Percentiles rank a stretch among this genome's conserved stretches.
These are phyloP conservation scores for Aristolochia contorta DNA, from an alignment of 164 flowering plant species.

Conservation along the genomic window DNA sequence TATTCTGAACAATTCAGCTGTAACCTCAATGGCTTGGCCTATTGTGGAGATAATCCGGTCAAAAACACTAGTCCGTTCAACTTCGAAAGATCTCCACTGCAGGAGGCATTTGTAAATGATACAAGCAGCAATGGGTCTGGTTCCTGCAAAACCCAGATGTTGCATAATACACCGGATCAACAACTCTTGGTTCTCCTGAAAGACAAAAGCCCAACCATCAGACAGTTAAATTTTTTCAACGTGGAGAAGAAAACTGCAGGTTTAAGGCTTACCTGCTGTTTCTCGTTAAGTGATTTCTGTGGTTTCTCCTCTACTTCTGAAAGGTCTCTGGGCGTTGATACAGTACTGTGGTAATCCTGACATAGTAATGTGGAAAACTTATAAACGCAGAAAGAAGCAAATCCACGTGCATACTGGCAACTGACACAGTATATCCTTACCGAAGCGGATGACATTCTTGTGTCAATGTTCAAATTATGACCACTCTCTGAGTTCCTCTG, in stretches of 20 bases:
- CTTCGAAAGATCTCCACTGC: slow-evolving; percentile 99
- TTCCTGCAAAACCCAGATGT: slow-evolving; percentile 77
- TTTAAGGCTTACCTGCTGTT: slow-evolving; percentile 70
- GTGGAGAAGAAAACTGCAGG: slow-evolving; percentile 26
- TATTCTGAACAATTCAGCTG: neutral
- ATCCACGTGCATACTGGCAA: too few species aligned
- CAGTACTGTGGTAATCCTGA: slow-evolving; percentile 63
- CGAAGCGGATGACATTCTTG: slow-evolving; percentile 32
- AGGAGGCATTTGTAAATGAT: slow-evolving; percentile 92
- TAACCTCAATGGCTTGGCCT: slow-evolving; percentile 94
- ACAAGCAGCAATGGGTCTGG: slow-evolving; percentile 93
- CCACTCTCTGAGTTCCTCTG: slow-evolving; percentile 62
- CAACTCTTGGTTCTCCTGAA: slow-evolving; percentile 18
- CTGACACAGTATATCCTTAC: slow-evolving; percentile 24
- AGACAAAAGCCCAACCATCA: neutral
- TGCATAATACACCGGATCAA: slow-evolving; percentile 53
- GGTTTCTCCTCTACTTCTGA: slow-evolving; percentile 88
- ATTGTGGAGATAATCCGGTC: slow-evolving; percentile 93
- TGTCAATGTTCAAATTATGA: slow-evolving; percentile 27
- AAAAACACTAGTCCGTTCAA: slow-evolving; percentile 90
- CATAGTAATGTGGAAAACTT: too few species aligned
- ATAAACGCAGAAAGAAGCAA: too few species aligned
- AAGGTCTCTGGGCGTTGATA: slow-evolving; percentile 43
- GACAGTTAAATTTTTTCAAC: slow-evolving; percentile 9
- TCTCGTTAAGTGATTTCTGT: slow-evolving; percentile 93